Evolutionary conservation across 2,329 filamentous ascomycete genomes (phyloP), one percentile per base, ranked within the genome.

Genomic region (Colletotrichum cereale): DNA sequence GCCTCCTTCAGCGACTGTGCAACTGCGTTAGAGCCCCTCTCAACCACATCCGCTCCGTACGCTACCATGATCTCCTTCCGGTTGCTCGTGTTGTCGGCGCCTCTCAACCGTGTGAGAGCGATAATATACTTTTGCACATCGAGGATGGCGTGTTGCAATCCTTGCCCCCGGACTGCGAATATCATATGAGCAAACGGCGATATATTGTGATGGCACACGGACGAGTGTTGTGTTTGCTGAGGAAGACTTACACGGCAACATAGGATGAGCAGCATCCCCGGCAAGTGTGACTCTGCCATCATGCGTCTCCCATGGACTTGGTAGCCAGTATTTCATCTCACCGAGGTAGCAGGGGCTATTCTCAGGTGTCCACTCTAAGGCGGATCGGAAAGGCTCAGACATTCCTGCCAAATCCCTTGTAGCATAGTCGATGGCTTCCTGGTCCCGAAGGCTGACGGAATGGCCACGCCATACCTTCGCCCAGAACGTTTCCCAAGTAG

Each of bases 221-320:
- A 12, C 2, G 12, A 6, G 10, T 50, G 24, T 16, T 26, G 5
- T 12, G 26, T 7, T 5, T 18, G 29, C 42, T 71, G 26, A 21
- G 40, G 5, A 8, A 72, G 10, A 44, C 77, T 74, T 75, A 82
- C 80, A 83, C 36, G 80, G 78, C 18, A 84, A 75, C 84, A 86
- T 86, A 0, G 85, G 81, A 76, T 87, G 82, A 5, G 79, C 80
- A 1, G 82, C 81, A 62, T 84, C 82, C 16, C 82, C 82, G 0
- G 79, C 80, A 3, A 83, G 75, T n/a, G 82, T 82, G 16, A 81
- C 76, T 29, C 80, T 75, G 1, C 80, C 80, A 1, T 67, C 73
- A 3, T 69, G 74, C 29, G 79, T 81, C 31, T 80, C 75, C 76
- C 79, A 84, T 0, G 73, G 68, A 24, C 74, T 73, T 2, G 81